Conservation (phyloP, 129 eudicot genomes). For the Tagetes erecta region DNA sequence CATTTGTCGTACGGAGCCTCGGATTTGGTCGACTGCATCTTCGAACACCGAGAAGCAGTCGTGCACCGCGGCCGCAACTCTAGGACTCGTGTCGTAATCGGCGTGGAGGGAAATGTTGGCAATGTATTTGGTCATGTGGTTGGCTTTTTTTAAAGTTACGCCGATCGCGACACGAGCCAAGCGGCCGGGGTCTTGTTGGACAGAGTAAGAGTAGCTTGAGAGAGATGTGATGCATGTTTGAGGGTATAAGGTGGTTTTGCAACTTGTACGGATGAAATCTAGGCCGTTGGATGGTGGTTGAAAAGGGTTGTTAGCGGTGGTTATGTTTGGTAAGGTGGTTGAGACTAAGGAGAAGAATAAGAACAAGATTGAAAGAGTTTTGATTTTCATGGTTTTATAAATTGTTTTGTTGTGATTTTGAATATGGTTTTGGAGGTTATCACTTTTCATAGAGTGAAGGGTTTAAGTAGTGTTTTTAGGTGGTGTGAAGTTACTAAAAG, state of each 20-base stretch:
- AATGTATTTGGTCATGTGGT: constrained; percentile 44
- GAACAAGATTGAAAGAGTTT: constrained; percentile 3
- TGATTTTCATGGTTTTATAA: constrained; percentile 31
- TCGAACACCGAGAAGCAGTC: constrained; percentile 66
- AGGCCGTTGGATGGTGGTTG: constrained; percentile 1
- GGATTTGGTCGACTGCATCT: constrained; percentile 69
- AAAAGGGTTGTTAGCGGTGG: constrained; percentile 26
- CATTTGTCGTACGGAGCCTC: constrained; percentile 72
- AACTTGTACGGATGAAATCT: constrained; percentile 64
- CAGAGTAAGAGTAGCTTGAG: constrained; percentile 52
- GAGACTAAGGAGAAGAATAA: constrained; percentile 21
- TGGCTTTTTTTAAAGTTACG: constrained; percentile 58
- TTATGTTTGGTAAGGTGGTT: constrained; percentile 22
- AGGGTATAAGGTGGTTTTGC: constrained; percentile 69
- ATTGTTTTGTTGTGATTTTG: not conserved
- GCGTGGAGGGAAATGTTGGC: constrained; percentile 51
- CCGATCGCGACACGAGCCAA: constrained; percentile 70
- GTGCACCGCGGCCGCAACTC: constrained; percentile 64
- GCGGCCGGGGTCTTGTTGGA: constrained; percentile 62
- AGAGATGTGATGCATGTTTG: constrained; percentile 69
- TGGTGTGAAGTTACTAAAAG: not conserved
- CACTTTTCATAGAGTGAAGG: constrained; percentile 16
- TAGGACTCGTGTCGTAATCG: constrained; percentile 45
- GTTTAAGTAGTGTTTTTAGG: constrained; percentile 29
- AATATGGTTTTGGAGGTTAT: not conserved